Evolutionary conservation across 768 basidiomycete genomes (phyloP), one percentile per base, ranked within the genome.

Genomic region (Lyophyllum shimeji): DNA sequence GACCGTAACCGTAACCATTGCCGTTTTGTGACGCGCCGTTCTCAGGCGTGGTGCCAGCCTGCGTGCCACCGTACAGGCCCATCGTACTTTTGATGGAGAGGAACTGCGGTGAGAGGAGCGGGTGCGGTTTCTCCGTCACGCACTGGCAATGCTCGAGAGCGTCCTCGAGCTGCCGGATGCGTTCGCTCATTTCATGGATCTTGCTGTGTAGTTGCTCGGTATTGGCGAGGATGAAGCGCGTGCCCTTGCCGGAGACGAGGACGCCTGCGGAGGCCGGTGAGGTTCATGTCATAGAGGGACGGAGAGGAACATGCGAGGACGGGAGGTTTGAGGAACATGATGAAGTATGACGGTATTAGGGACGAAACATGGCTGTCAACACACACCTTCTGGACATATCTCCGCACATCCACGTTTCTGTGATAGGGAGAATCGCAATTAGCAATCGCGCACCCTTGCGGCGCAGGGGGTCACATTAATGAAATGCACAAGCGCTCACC

Each of bases 131-230:
- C 29, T 29, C 29, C 5, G 29, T 9, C 9, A 29, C 4, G 29
- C 29, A 29, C 5, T 29, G 29, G 29, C 29, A 29, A 5, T 29
- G 29, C 5, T 29, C 6, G 64, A 86, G 68, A 3, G 82, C 82
- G 47, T 83, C 83, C 64, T 86, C 85, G 43, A 86, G 78, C 51
- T 76, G 71, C 56, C 83, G 80, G 62, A 86, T 85, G 42, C 85
- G 80, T 57, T 82, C 80, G 65, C 83, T 84, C 83, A 87, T 85
- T 58, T 83, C 80, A 42, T 82, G 80, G 7, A 87, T 86, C 68
- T 85, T 86, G 20, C 73, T 66, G 59, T 86, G 85, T 12, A 86
- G 73, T 61, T 84, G 83, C 62, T 86, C 84, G 11, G 84, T 85
- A 63, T 85, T 85, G 48, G 84, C 84, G 48, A 86, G 78, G 62